Evolutionary conservation across 495 filamentous ascomycete genomes (phyloP).

Genomic region (Platismatia glauca): DNA sequence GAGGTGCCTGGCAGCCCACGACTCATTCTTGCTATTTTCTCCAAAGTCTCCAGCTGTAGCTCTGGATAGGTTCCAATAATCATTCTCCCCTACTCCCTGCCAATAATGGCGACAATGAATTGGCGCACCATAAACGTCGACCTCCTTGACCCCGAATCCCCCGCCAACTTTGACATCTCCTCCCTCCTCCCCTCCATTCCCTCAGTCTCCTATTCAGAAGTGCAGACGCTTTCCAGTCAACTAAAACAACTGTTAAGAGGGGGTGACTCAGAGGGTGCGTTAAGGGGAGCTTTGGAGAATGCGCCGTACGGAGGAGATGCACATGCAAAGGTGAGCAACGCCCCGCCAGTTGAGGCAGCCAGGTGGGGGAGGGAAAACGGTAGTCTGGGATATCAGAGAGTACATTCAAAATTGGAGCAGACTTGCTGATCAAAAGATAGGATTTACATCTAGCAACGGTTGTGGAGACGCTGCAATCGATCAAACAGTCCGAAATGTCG

Average conservation of each 20-base stretch:
- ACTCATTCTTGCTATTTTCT: not conserved
- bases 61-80: not conserved
- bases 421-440: slow-evolving; percentile 28
- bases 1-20: not conserved
- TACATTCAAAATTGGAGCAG: not conserved
- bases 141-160: slow-evolving; percentile 75
- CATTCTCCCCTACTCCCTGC: not conserved
- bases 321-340: slow-evolving; percentile 53
- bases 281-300: slow-evolving; percentile 69
- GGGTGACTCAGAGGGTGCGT: slow-evolving; percentile 75
- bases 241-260: slow-evolving; percentile 77
- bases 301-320: slow-evolving; percentile 63
- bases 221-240: slow-evolving; percentile 62
- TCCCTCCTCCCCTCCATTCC: slow-evolving; percentile 65
- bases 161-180: slow-evolving; percentile 75
- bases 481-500: slow-evolving; percentile 84
- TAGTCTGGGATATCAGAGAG: not conserved
- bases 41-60: not conserved
- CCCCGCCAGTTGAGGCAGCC: not conserved
- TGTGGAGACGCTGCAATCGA: slow-evolving; percentile 79
- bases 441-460: slow-evolving; percentile 74
- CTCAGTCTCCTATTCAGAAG: slow-evolving; percentile 58
- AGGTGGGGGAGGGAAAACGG: not conserved
- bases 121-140: slow-evolving; percentile 96
- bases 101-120: slow-evolving; percentile 51